Conservation (phyloP, 192 early-diverging fungal genomes). For the Coemansia sp. region DNA sequence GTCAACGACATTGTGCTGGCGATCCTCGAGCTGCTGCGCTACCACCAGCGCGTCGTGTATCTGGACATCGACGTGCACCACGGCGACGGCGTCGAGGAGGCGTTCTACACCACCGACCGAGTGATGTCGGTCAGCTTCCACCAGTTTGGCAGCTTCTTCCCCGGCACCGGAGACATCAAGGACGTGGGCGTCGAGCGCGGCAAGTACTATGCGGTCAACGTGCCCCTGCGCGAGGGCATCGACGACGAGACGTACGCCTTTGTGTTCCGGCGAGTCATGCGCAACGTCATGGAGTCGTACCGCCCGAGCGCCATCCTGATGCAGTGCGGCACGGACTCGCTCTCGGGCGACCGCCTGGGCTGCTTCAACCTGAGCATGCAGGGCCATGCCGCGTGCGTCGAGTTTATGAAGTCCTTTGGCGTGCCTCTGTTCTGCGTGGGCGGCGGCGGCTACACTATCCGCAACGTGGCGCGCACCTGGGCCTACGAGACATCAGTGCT, state of each 20-base stretch:
- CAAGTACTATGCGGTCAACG: conserved; percentile 90
- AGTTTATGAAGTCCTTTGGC: conserved; percentile 86
- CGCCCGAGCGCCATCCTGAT: conserved; percentile 83
- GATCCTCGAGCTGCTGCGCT: conserved; percentile 82
- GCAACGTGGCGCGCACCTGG: conserved; percentile 93
- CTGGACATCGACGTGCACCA: conserved; percentile 99
- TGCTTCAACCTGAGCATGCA: conserved; percentile 90
- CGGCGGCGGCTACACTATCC: conserved; percentile 96
- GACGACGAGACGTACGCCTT: conserved; percentile 86
- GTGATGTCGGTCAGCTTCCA: conserved; percentile 99
- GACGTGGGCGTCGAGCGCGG: conserved; percentile 88
- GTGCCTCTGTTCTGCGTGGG: conserved; percentile 89
- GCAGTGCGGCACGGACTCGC: conserved; percentile 93
- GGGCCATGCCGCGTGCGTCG: conserved; percentile 91
- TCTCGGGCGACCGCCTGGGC: conserved; percentile 89
- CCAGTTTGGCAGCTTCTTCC: conserved; percentile 97
- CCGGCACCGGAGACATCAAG: conserved; percentile 91
- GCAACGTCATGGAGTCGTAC: conserved; percentile 84
- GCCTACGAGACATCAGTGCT: conserved; percentile 90
- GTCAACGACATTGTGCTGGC: conserved; percentile 95
- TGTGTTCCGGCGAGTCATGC: conserved; percentile 84
- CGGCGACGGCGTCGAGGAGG: conserved; percentile 97
- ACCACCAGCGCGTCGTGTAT: conserved; percentile 87
- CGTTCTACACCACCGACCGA: conserved; percentile 97
- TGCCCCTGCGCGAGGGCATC: conserved; percentile 89